Conservation (phyloP, 805 yeast genomes). For the Hanseniaspora lachancei region DNA sequence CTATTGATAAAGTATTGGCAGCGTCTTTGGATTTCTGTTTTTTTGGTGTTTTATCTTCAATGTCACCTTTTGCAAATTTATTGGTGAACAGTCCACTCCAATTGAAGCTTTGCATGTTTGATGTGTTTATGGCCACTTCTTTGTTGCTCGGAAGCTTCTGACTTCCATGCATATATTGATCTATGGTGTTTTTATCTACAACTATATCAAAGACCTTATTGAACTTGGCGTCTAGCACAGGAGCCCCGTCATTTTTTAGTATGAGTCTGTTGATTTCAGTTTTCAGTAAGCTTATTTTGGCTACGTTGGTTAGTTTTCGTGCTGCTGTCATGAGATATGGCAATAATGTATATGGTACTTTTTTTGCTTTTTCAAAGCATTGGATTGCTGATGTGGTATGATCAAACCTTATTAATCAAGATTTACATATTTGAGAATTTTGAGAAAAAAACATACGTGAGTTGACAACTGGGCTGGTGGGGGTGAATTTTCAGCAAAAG, state of each 20-base stretch:
- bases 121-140: neutral
- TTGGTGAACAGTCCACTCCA: slow-evolving; percentile 3
- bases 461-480: too few relatives aligned
- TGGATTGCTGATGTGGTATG: neutral
- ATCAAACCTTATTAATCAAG: too few relatives aligned
- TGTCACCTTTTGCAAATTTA: neutral
- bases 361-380: neutral
- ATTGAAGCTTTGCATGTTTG: neutral
- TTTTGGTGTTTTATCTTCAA: neutral
- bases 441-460: neutral
- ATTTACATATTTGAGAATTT: neutral
- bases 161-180: neutral
- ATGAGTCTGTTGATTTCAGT: slow-evolving; percentile 5
- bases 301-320: neutral
- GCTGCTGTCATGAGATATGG: neutral
- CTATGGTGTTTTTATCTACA: neutral
- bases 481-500: too few relatives aligned
- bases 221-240: slow-evolving; percentile 2
- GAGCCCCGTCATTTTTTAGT: slow-evolving; percentile 6
- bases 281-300: neutral
- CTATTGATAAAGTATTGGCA: neutral
- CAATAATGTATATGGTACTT: too few relatives aligned
- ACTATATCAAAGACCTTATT: neutral
- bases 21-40: neutral
- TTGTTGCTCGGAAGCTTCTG: neutral